phyloP scores from a whole-genome alignment of 176 grass and related monocot genomes.

The Carex parvula region DNA sequence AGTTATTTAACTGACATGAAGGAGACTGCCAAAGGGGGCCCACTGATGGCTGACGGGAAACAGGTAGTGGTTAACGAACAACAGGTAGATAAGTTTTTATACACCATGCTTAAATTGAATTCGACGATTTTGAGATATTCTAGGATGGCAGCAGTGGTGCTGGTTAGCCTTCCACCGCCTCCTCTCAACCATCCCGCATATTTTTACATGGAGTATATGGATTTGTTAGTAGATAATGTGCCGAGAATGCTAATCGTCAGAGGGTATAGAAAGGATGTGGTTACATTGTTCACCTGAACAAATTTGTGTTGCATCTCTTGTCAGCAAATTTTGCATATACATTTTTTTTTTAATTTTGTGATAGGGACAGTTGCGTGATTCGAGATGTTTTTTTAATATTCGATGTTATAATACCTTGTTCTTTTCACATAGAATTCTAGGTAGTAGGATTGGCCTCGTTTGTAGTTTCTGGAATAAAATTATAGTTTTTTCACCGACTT shows the following conservation, averaged over 20 bases:
- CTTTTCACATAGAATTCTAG: conserved; percentile 10
- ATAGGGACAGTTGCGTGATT: not conserved
- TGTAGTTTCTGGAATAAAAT: conserved; percentile 19
- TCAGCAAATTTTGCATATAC: conserved; percentile 22
- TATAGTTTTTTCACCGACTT: not conserved
- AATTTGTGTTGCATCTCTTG: conserved; percentile 17
- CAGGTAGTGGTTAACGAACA: conserved; percentile 74
- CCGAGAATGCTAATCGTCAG: conserved; percentile 95
- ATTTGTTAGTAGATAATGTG: conserved; percentile 94
- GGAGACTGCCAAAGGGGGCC: conserved; percentile 45
- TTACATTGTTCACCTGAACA: conserved; percentile 81
- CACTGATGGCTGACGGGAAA: conserved; percentile 64
- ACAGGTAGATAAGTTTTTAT: conserved; percentile 91
- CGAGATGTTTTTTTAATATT: not conserved
- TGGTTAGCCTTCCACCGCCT: conserved; percentile 87
- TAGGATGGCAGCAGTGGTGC: conserved; percentile 90
- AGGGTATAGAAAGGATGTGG: conserved; percentile 93
- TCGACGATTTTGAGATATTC: conserved; percentile 92
- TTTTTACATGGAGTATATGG: conserved; percentile 99
- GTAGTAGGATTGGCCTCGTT: not conserved
- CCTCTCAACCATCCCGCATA: conserved; percentile 80
- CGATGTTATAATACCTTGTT: conserved; percentile 6
- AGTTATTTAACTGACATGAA: conserved; percentile 80
- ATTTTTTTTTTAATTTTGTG: not conserved
- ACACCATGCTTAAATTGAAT: conserved; percentile 89